A percentile compares a stretch with the other conserved stretches of the same genome.
phyloP scores from a whole-genome alignment of 306 rosid species.

The Pterocarpus santalinus region DNA sequence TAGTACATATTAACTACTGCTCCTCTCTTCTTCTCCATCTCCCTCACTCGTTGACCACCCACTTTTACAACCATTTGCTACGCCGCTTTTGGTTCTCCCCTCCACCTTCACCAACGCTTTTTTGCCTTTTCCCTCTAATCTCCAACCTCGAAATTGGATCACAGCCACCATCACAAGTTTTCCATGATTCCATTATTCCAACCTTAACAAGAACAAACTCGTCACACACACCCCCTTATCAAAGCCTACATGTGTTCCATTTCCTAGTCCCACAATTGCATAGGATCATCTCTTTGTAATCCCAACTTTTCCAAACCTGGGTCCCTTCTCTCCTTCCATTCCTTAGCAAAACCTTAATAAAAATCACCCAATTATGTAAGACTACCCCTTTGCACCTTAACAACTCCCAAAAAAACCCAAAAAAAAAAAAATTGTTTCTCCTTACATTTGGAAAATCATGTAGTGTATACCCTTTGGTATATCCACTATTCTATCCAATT shows the following conservation, averaged over 20 bases:
- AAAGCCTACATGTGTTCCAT: not conserved
- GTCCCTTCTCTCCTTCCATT: constrained; percentile 43
- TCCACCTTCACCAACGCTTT: constrained; percentile 34
- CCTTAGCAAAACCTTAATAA: constrained; percentile 74
- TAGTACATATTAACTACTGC: not conserved
- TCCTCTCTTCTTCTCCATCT: constrained; percentile 27
- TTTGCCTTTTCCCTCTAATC: constrained; percentile 19
- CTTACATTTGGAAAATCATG: constrained; percentile 53
- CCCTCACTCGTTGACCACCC: constrained; percentile 37
- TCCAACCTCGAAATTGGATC: constrained; percentile 41
- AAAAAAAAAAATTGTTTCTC: constrained; percentile 11
- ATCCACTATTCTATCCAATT: constrained; percentile 22
- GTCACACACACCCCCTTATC: not conserved
- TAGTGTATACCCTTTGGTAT: constrained; percentile 12
- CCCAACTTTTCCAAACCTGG: constrained; percentile 58
- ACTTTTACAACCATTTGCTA: not conserved
- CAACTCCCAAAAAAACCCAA: constrained; percentile 13
- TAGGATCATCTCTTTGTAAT: not conserved
- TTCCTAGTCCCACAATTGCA: not conserved
- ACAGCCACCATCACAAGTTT: constrained; percentile 41
- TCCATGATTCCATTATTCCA: constrained; percentile 50
- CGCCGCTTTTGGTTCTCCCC: not conserved
- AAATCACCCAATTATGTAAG: constrained; percentile 75
- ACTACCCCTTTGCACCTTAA: constrained; percentile 19
- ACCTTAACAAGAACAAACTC: constrained; percentile 13